Evolutionary conservation across 2,329 filamentous ascomycete species (phyloP).

Genomic region (Nemania sp.): DNA sequence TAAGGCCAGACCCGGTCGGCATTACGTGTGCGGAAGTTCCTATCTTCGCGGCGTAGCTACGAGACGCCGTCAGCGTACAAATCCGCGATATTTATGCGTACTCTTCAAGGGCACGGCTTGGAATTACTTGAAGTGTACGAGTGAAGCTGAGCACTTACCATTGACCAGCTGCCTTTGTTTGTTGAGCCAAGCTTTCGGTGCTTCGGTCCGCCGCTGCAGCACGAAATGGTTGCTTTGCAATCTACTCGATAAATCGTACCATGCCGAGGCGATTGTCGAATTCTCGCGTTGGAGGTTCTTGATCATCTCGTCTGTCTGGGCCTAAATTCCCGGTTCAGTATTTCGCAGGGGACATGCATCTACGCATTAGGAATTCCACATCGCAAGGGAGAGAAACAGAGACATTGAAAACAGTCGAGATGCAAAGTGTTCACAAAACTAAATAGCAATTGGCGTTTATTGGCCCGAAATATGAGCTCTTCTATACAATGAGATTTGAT

Average conservation of each 20-base stretch:
- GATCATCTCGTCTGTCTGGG: constrained; percentile 58
- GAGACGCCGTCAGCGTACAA: no score
- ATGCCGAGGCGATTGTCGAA: constrained; percentile 77
- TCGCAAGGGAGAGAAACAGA: no score
- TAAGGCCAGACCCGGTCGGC: not conserved
- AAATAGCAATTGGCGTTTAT: no score
- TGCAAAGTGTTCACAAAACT: no score
- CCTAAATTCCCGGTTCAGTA: constrained; percentile 40
- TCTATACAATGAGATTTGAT: constrained; percentile 1
- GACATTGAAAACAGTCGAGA: no score
- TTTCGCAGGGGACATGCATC: not conserved
- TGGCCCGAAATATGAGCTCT: not conserved
- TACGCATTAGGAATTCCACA: not conserved
- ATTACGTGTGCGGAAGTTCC: constrained; percentile 28
- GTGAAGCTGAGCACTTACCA: constrained; percentile 45
- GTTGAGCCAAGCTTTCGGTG: constrained; percentile 80
- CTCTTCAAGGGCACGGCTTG: not conserved
- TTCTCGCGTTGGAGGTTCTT: constrained; percentile 78
- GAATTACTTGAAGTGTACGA: not conserved
- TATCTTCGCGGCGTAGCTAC: constrained; percentile 41
- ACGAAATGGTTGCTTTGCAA: constrained; percentile 83
- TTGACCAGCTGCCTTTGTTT: constrained; percentile 77
- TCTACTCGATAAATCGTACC: constrained; percentile 79
- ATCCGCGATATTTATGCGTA: no score
- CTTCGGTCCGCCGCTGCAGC: constrained; percentile 73